These are phyloP conservation scores for Tylopilus felleus DNA, from an alignment of 768 basidiomycete species.

Conservation along the genomic window DNA sequence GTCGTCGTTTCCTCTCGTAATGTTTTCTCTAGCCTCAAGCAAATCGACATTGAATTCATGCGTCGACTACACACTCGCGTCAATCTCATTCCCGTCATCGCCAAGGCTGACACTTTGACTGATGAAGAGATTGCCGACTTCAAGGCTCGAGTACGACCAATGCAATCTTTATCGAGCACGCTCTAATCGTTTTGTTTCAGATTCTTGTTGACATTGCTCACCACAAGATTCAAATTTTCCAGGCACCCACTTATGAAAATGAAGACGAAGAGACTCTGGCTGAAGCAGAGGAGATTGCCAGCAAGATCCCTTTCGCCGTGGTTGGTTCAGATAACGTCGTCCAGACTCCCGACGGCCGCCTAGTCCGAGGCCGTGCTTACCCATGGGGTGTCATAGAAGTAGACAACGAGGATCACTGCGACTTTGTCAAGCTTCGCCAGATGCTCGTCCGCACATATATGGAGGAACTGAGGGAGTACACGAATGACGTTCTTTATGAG, in stretches of 20 bases:
- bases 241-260: slow-evolving; percentile 95
- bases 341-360: slow-evolving; percentile 78
- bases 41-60: slow-evolving; percentile 99
- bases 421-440: slow-evolving; percentile 98
- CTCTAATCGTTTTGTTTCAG: slow-evolving; percentile 37
- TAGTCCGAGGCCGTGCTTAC: slow-evolving; percentile 92
- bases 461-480: slow-evolving; percentile 98
- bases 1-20: background rate
- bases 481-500: slow-evolving; percentile 94
- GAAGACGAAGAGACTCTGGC: slow-evolving; percentile 98
- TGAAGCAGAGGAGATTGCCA: slow-evolving; percentile 95
- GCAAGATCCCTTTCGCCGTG: slow-evolving; percentile 98
- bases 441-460: slow-evolving; percentile 99
- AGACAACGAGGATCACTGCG: slow-evolving; percentile 98
- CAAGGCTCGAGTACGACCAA: slow-evolving; percentile 75
- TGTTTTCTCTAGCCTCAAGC: slow-evolving; percentile 70
- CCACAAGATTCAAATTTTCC: slow-evolving; percentile 97
- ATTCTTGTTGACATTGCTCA: slow-evolving; percentile 90
- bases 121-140: slow-evolving; percentile 92
- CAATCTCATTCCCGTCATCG: slow-evolving; percentile 98
- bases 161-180: background rate
- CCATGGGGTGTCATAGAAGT: slow-evolving; percentile 99
- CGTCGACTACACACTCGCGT: slow-evolving; percentile 94
- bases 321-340: slow-evolving; percentile 91
- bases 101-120: slow-evolving; percentile 96